Percentiles rank a stretch among this genome's conserved stretches.
Conservation (phyloP, 2,329 filamentous ascomycete species). For the Fusarium goolgardi region DNA sequence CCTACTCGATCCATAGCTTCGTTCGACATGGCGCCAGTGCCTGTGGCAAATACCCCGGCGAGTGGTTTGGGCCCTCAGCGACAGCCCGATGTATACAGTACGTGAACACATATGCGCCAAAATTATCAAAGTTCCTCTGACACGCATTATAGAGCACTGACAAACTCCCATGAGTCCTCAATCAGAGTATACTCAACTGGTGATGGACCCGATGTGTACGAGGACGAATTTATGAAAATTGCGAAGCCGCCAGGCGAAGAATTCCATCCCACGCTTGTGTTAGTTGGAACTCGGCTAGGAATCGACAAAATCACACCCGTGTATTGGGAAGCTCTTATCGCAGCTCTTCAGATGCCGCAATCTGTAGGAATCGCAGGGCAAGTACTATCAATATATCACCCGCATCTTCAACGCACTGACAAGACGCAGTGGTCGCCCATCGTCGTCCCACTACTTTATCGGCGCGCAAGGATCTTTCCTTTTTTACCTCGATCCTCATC, state of each 20-base stretch:
- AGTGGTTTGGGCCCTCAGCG: constrained; percentile 99
- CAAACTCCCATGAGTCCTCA: constrained; percentile 71
- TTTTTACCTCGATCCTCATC: constrained; percentile 96
- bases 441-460: constrained; percentile 78
- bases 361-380: constrained; percentile 97
- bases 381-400: constrained; percentile 44
- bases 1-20: constrained; percentile 95
- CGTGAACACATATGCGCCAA: constrained; percentile 50
- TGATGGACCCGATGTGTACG: constrained; percentile 91
- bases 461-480: constrained; percentile 76
- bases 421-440: constrained; percentile 80
- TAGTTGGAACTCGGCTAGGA: constrained; percentile 88
- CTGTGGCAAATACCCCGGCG: constrained; percentile 93
- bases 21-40: constrained; percentile 86
- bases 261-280: constrained; percentile 87
- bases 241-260: constrained; percentile 73
- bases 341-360: constrained; percentile 85
- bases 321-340: constrained; percentile 93
- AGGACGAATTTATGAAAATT: constrained; percentile 84
- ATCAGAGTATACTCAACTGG: constrained; percentile 89
- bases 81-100: constrained; percentile 94
- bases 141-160: constrained; percentile 71
- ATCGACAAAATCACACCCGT: constrained; percentile 95
- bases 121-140: neutral
- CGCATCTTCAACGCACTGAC: constrained; percentile 20